These are phyloP conservation scores for Phyllostachys edulis DNA, from an alignment of 176 grass and related monocot species.

Conservation along the genomic window DNA sequence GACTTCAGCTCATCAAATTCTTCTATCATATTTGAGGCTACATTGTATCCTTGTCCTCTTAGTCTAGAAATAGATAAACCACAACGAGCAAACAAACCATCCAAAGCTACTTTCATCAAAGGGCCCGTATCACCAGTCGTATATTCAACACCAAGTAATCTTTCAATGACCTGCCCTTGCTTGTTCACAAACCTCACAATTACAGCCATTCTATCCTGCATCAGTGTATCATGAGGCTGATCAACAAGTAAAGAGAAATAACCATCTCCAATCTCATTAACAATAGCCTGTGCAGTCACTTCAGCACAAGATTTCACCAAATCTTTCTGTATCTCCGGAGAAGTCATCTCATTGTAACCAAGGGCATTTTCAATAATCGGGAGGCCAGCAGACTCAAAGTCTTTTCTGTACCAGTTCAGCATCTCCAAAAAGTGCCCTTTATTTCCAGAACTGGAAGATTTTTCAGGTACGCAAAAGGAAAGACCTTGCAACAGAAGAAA, in stretches of 20 bases:
- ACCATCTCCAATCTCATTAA: conserved; percentile 11
- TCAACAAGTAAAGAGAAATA: neutral
- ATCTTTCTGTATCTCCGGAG: neutral
- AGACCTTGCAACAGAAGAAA: neutral
- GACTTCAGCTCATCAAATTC: neutral
- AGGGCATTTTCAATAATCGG: neutral
- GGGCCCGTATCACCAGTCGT: neutral
- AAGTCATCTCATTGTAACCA: neutral
- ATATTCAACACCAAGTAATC: neutral
- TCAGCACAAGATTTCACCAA: conserved; percentile 4
- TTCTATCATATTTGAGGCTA: neutral
- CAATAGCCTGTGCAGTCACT: neutral
- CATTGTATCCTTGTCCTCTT: neutral
- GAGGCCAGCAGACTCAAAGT: neutral
- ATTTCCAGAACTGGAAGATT: neutral
- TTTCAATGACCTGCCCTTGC: neutral
- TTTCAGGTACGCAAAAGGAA: neutral
- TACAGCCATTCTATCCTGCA: neutral
- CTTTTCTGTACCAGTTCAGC: neutral
- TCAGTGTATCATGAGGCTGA: conserved; percentile 1
- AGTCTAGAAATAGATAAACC: neutral
- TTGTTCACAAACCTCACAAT: conserved; percentile 14
- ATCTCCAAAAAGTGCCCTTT: neutral
- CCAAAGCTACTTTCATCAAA: neutral
- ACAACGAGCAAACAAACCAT: neutral